A percentile compares a stretch with the other conserved stretches of the same genome.
These are phyloP conservation scores for Ogataea ramenticola DNA, from an alignment of 805 yeast genomes.

Conservation along the genomic window DNA sequence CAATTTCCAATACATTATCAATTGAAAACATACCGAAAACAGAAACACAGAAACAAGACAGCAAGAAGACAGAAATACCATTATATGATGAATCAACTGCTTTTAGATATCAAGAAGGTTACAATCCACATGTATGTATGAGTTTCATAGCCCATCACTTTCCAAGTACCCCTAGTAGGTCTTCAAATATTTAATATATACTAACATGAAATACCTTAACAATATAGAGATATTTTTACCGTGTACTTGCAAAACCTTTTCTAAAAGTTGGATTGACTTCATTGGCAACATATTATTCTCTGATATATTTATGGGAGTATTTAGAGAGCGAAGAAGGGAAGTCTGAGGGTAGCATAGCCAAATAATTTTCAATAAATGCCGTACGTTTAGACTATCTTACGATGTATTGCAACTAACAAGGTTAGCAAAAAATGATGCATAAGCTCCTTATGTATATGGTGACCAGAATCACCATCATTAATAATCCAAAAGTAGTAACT, in stretches of 20 bases:
- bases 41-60: not conserved
- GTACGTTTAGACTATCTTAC: no score
- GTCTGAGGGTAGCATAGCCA: not conserved
- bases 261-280: constrained; percentile 36
- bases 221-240: constrained; percentile 30
- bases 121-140: constrained; percentile 3
- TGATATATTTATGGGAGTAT: constrained; percentile 37
- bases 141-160: no score
- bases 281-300: constrained; percentile 37
- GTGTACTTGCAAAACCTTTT: constrained; percentile 39
- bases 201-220: not conserved
- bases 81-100: not conserved
- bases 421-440: no score
- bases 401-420: no score
- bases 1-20: not conserved
- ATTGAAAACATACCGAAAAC: not conserved
- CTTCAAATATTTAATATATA: no score
- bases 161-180: no score
- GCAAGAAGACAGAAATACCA: not conserved
- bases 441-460: no score
- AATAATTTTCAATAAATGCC: no score
- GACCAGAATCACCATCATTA: no score
- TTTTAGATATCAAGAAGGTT: constrained; percentile 4
- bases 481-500: no score
- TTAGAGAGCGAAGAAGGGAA: constrained; percentile 20